These are phyloP conservation scores for Boeremia exigua DNA, from an alignment of 2,329 filamentous ascomycete genomes.

Conservation along the genomic window DNA sequence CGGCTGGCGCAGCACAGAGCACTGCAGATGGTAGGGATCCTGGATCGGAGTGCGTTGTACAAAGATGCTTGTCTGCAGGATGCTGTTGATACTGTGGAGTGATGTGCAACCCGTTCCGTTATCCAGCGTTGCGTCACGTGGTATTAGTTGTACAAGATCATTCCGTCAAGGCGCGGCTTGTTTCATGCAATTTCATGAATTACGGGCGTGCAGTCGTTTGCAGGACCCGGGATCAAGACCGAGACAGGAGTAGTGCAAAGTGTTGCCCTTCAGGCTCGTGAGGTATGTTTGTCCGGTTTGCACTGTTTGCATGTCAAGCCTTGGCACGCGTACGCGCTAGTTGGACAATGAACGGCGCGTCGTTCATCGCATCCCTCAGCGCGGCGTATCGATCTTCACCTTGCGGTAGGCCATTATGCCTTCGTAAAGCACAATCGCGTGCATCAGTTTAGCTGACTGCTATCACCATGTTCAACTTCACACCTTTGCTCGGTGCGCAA, in stretches of 20 bases:
- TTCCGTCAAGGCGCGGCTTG: neutral
- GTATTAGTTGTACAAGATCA: conserved; percentile 4
- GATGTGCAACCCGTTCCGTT: conserved; percentile 12
- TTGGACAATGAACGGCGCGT: conserved; percentile 5
- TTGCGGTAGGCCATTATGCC: conserved; percentile 10
- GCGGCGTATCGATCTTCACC: conserved; percentile 1
- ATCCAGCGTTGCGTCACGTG: conserved; percentile 12
- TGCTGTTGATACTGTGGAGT: neutral
- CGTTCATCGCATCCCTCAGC: neutral
- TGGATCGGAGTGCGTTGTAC: conserved; percentile 3
- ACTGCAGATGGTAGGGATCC: conserved; percentile 1
- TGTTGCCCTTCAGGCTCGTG: neutral
- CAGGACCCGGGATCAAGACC: neutral
- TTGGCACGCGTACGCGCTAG: conserved; percentile 1
- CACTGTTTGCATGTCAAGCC: neutral
- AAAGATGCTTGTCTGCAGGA: conserved; percentile 5
- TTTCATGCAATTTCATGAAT: neutral
- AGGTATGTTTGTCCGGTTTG: conserved; percentile 8
- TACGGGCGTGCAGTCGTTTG: conserved; percentile 1
- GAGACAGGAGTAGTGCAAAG: neutral
- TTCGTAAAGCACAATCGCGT: conserved; percentile 1
- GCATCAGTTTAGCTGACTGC: conserved; percentile 9
- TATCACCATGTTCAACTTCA: conserved; percentile 88
- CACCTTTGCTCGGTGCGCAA: conserved; percentile 87
- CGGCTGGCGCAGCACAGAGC: neutral